Evolutionary conservation across 1,284 basidiomycete genomes (phyloP).

Genomic region (Trichosporon sp.): DNA sequence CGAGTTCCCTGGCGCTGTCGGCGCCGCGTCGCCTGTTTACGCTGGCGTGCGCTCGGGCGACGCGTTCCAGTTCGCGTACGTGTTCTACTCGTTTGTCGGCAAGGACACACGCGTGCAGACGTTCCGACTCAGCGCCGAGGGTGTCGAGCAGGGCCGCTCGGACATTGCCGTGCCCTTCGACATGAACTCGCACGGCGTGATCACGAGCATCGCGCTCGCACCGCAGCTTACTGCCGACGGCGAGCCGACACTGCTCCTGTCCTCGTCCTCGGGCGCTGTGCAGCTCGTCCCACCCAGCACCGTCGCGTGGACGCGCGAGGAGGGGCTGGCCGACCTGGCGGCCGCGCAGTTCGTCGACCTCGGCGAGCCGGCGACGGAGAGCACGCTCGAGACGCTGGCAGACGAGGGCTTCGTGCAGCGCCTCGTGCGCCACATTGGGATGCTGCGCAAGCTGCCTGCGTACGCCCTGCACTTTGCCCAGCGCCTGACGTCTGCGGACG

Average conservation of each 20-base stretch:
- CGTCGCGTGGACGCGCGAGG: slow-evolving; percentile 75
- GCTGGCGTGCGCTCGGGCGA: slow-evolving; percentile 30
- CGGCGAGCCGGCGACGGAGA: slow-evolving; percentile 60
- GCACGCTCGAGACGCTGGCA: slow-evolving; percentile 49
- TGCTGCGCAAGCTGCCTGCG: slow-evolving; percentile 61
- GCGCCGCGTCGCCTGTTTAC: slow-evolving; percentile 52
- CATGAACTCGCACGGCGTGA: slow-evolving; percentile 64
- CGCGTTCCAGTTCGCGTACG: slow-evolving; percentile 55
- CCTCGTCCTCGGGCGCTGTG: slow-evolving; percentile 71
- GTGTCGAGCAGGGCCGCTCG: slow-evolving; percentile 7
- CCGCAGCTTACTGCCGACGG: slow-evolving; percentile 19
- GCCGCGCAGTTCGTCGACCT: slow-evolving; percentile 71
- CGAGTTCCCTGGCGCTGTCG: slow-evolving; percentile 52
- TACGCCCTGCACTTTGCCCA: slow-evolving; percentile 64
- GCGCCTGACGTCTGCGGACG: slow-evolving; percentile 69
- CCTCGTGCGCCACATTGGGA: slow-evolving; percentile 59
- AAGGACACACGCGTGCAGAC: slow-evolving; percentile 8
- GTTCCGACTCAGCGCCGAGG: slow-evolving; percentile 12
- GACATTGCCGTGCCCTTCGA: slow-evolving; percentile 54
- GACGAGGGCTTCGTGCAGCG: slow-evolving; percentile 60
- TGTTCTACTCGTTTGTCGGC: slow-evolving; percentile 65
- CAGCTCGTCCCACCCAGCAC: slow-evolving; percentile 67
- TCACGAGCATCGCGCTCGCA: slow-evolving; percentile 38
- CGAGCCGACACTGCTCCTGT: slow-evolving; percentile 52
- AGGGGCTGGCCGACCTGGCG: slow-evolving; percentile 65